Conservation (phyloP, 768 basidiomycete genomes). For the Mycena sanguinolenta region DNA sequence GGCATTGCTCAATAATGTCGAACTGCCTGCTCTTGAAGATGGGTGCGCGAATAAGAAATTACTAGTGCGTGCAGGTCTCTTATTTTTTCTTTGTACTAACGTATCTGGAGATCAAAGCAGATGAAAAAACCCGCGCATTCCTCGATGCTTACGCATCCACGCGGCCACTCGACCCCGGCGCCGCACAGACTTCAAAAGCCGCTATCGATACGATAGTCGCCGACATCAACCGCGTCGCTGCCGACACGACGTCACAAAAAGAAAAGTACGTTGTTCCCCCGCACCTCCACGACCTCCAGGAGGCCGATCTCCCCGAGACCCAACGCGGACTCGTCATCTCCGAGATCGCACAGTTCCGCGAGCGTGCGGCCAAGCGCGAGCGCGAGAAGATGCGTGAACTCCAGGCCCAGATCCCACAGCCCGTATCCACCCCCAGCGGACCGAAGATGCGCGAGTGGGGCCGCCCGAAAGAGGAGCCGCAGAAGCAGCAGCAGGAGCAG, state of each 20-base stretch:
- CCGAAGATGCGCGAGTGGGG: constrained; percentile 88
- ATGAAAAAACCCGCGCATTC: constrained; percentile 93
- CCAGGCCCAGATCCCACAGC: constrained; percentile 55
- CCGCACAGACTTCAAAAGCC: constrained; percentile 69
- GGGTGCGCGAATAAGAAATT: constrained; percentile 61
- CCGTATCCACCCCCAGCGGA: constrained; percentile 71
- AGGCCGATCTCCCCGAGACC: constrained; percentile 96
- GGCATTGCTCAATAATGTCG: constrained; percentile 62
- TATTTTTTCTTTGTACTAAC: constrained; percentile 60
- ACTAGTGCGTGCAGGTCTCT: constrained; percentile 67
- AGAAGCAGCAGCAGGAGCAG: constrained; percentile 47
- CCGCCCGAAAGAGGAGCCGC: constrained; percentile 62
- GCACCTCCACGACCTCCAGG: constrained; percentile 96
- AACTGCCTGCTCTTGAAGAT: constrained; percentile 65
- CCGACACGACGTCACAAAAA: constrained; percentile 80
- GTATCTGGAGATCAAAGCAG: constrained; percentile 80
- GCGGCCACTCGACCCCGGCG: constrained; percentile 31
- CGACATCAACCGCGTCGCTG: constrained; percentile 83
- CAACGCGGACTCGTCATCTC: constrained; percentile 93
- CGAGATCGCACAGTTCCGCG: constrained; percentile 96
- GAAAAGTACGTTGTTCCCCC: constrained; percentile 93
- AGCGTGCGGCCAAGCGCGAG: constrained; percentile 92
- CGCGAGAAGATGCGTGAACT: constrained; percentile 90
- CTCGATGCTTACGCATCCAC: constrained; percentile 81
- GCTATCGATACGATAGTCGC: constrained; percentile 75